Conservation (phyloP, 306 rosid species). For the Cucurbita moschata region DNA sequence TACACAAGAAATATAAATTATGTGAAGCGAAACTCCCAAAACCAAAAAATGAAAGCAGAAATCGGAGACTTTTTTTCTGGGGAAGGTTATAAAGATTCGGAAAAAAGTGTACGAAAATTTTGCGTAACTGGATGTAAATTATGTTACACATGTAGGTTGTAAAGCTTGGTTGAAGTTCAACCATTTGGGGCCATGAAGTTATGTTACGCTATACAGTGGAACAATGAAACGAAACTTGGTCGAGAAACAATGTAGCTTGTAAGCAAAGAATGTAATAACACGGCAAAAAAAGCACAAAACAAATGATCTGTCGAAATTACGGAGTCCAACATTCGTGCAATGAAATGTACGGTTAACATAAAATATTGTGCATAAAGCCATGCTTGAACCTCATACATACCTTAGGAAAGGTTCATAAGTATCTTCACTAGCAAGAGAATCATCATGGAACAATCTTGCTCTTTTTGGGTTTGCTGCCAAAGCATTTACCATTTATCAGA, state of each 20-base stretch:
- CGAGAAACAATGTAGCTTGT: not conserved
- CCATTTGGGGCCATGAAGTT: not conserved
- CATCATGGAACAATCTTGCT: constrained; percentile 81
- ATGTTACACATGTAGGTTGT: not conserved
- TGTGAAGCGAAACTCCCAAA: not conserved
- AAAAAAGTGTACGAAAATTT: not conserved
- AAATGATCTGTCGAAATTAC: not conserved
- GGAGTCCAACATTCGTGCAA: not conserved
- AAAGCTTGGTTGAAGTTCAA: not conserved
- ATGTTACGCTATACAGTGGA: not conserved
- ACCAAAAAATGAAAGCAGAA: not conserved
- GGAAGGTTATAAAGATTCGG: not conserved
- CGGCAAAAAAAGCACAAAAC: not conserved
- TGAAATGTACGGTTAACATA: not conserved
- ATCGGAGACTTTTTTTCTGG: not conserved
- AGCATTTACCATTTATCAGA: constrained; percentile 3
- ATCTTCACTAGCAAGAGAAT: constrained; percentile 54
- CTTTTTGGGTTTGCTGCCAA: constrained; percentile 76
- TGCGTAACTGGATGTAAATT: not conserved
- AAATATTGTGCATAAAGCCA: not conserved
- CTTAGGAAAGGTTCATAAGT: constrained; percentile 86
- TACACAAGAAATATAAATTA: not conserved
- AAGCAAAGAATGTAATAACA: not conserved
- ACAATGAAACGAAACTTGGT: not conserved
- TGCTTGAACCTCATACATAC: constrained; percentile 22